Evolutionary conservation across 129 eudicot species (phyloP).

Genomic region (Chrysanthemum lavandulifolium): DNA sequence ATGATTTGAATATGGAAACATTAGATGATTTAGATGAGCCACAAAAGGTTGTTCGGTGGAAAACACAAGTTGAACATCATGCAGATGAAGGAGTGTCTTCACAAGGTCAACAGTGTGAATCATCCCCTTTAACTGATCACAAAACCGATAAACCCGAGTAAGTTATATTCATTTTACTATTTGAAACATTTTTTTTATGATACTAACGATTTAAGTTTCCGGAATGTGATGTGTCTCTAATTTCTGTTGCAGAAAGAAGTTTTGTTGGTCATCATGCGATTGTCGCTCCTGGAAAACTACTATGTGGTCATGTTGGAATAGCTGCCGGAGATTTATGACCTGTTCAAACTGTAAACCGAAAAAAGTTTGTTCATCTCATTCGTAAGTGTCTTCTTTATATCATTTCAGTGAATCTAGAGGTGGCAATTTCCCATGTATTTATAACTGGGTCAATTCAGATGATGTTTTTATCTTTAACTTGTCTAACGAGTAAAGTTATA

Average conservation of each 20-base stretch:
- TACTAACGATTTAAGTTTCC: background rate
- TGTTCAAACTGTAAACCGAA: constrained; percentile 26
- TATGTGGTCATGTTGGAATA: constrained; percentile 34
- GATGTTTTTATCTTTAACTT: too few relatives aligned
- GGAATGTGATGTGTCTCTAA: constrained; percentile 4
- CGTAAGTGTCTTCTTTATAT: constrained; percentile 25
- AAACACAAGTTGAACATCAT: constrained; percentile 34
- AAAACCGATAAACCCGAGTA: constrained; percentile 28
- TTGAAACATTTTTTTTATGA: background rate
- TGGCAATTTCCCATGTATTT: background rate
- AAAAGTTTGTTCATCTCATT: constrained; percentile 19
- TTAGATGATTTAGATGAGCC: constrained; percentile 32
- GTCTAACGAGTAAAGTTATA: too few relatives aligned
- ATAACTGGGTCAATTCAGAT: too few relatives aligned
- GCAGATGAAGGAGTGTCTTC: constrained; percentile 27
- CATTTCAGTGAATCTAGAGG: too few relatives aligned
- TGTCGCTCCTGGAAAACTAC: constrained; percentile 24
- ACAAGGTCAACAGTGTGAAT: constrained; percentile 27
- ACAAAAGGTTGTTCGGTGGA: constrained; percentile 32
- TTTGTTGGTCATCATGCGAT: constrained; percentile 30
- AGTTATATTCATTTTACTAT: background rate
- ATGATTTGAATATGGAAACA: constrained; percentile 19
- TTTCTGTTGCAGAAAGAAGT: constrained; percentile 26
- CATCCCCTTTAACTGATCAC: constrained; percentile 20
- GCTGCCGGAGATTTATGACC: constrained; percentile 23